Conservation (phyloP, 371 early-diverging fungal species). For the Mucor sp. region DNA sequence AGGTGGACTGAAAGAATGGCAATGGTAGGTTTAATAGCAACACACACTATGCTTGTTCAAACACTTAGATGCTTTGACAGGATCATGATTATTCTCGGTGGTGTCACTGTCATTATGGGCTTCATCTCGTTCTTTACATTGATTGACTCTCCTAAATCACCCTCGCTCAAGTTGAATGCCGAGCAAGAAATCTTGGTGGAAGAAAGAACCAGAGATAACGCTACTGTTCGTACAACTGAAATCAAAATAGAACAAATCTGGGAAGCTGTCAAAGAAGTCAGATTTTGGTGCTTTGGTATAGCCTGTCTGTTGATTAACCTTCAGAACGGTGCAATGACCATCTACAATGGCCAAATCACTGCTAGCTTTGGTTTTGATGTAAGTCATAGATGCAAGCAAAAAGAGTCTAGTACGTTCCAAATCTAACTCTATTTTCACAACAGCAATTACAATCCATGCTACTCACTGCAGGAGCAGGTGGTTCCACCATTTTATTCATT, state of each 20-base stretch:
- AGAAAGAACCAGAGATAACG: slow-evolving; percentile 43
- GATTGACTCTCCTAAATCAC: slow-evolving; percentile 38
- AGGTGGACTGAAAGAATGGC: slow-evolving; percentile 51
- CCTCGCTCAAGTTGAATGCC: slow-evolving; percentile 27
- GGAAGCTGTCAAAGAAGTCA: slow-evolving; percentile 36
- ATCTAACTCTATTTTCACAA: background rate
- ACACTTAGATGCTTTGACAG: slow-evolving; percentile 9
- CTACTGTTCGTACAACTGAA: slow-evolving; percentile 31
- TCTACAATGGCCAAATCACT: slow-evolving; percentile 32
- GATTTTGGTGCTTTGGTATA: slow-evolving; percentile 36
- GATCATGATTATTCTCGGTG: slow-evolving; percentile 47
- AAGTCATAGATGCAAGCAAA: slow-evolving; percentile 9
- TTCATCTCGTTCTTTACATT: slow-evolving; percentile 34
- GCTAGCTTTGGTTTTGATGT: slow-evolving; percentile 41
- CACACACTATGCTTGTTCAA: background rate
- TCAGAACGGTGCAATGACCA: slow-evolving; percentile 43
- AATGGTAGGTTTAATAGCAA: slow-evolving; percentile 40
- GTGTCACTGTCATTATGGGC: slow-evolving; percentile 25
- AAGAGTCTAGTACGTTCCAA: background rate
- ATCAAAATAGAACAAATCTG: slow-evolving; percentile 34
- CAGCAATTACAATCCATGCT: slow-evolving; percentile 35
- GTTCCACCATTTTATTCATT: slow-evolving; percentile 33
- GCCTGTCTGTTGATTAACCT: slow-evolving; percentile 34
- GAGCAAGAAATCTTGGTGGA: slow-evolving; percentile 44
- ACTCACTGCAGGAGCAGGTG: slow-evolving; percentile 34